Percentiles rank a stretch among this genome's conserved stretches.
phyloP scores from a whole-genome alignment of 139 green algal genomes.

The Picochlorum sp. region DNA sequence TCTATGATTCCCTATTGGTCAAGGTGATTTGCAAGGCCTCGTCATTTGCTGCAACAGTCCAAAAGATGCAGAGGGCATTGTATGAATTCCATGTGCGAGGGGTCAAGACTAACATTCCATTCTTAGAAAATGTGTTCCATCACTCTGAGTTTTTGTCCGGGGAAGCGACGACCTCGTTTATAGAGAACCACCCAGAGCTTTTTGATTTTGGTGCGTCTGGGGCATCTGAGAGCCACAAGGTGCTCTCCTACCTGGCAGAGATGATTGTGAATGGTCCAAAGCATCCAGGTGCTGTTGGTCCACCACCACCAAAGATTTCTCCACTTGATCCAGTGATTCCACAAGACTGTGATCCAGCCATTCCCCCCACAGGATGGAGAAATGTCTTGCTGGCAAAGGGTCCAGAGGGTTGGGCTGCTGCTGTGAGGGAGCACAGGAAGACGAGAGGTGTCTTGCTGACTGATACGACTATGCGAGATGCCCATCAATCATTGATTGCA shows the following conservation, averaged over 20 bases:
- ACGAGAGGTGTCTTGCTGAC: constrained; percentile 75
- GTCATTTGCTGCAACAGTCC: constrained; percentile 62
- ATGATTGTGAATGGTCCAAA: constrained; percentile 75
- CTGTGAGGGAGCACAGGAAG: constrained; percentile 60
- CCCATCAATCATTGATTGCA: constrained; percentile 81
- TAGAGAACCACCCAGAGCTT: constrained; percentile 68
- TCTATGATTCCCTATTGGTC: constrained; percentile 87
- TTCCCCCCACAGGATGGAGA: constrained; percentile 56
- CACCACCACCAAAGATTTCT: constrained; percentile 34
- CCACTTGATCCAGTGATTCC: constrained; percentile 35
- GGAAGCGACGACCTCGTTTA: constrained; percentile 66
- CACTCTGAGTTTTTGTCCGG: constrained; percentile 77
- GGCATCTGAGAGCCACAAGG: constrained; percentile 14
- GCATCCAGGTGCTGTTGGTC: constrained; percentile 70
- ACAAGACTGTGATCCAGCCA: constrained; percentile 16
- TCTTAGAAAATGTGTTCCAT: constrained; percentile 80
- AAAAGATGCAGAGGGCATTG: constrained; percentile 83
- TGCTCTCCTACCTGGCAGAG: constrained; percentile 80
- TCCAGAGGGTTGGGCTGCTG: constrained; percentile 74
- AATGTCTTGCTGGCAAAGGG: constrained; percentile 63
- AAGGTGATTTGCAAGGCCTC: constrained; percentile 72
- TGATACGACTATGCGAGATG: constrained; percentile 88
- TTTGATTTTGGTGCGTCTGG: constrained; percentile 41
- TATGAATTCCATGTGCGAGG: constrained; percentile 84
- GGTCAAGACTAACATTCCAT: constrained; percentile 93